Percentiles rank a stretch among this genome's conserved stretches.
phyloP scores from a whole-genome alignment of 2,329 filamentous ascomycete species.

The Diaporthe vexans region DNA sequence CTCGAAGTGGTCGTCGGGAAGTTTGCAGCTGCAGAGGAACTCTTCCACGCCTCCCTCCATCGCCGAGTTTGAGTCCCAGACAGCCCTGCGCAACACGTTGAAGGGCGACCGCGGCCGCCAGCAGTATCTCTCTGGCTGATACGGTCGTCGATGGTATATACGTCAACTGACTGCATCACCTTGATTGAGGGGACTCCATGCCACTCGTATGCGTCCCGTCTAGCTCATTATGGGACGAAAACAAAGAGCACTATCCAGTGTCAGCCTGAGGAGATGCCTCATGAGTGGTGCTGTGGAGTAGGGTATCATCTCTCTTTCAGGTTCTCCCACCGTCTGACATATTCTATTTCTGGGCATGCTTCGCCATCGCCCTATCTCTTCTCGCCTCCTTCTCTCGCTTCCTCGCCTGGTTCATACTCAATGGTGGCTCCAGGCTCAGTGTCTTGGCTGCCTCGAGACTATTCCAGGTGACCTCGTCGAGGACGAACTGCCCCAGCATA shows the following conservation, averaged over 20 bases:
- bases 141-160: not conserved
- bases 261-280: not conserved
- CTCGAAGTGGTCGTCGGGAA: not conserved
- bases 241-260: not conserved
- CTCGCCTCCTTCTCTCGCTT: conserved; percentile 74
- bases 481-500: conserved; percentile 79
- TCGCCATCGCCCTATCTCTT: conserved; percentile 54
- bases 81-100: not conserved
- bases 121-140: not conserved
- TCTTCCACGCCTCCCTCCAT: not conserved
- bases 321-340: not conserved
- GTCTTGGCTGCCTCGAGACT: conserved; percentile 65
- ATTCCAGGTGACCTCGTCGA: conserved; percentile 81
- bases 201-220: not conserved
- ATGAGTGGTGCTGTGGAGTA: conserved; percentile 10
- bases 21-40: not conserved
- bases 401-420: conserved; percentile 78
- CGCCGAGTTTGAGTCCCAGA: not conserved
- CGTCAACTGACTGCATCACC: not conserved
- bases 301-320: conserved; percentile 35
- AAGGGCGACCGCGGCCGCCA: not conserved
- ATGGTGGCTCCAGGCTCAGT: conserved; percentile 59
- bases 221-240: not conserved
- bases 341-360: conserved; percentile 43
- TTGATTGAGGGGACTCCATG: not conserved